These are phyloP conservation scores for Macrophomina phaseolina DNA, from an alignment of 2,329 filamentous ascomycete species.

Conservation along the genomic window DNA sequence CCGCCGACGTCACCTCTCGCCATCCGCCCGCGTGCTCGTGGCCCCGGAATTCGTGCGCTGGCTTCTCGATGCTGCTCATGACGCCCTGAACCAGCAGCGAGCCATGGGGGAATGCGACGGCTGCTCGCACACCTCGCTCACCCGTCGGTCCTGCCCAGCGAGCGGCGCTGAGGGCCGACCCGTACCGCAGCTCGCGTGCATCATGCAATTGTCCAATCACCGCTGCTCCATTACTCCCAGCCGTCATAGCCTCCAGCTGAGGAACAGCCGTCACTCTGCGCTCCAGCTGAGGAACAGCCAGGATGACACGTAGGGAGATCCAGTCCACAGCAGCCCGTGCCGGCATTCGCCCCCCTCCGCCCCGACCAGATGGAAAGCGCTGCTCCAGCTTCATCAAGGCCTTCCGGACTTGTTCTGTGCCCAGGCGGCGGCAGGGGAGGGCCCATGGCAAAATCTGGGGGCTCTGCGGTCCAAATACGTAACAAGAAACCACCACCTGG, in stretches of 20 bases:
- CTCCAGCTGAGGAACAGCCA: not conserved
- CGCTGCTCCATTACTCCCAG: not conserved
- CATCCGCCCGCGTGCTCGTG: not conserved
- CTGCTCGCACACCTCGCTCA: not conserved
- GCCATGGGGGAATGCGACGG: not conserved
- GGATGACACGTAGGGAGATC: conserved; percentile 1
- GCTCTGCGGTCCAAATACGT: conserved; percentile 24
- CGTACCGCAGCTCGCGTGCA: conserved; percentile 14
- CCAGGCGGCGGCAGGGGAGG: not conserved
- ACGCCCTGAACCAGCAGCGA: no score
- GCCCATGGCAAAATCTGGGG: conserved; percentile 5
- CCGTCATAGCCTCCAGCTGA: not conserved
- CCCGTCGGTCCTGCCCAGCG: not conserved
- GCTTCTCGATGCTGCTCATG: not conserved
- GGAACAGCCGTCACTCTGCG: not conserved
- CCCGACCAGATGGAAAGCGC: not conserved
- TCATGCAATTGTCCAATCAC: conserved; percentile 7
- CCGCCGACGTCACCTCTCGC: conserved; percentile 6
- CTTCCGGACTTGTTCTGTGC: conserved; percentile 5
- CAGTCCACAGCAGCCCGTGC: not conserved
- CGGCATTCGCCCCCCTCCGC: not conserved
- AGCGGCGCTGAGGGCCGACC: conserved; percentile 5
- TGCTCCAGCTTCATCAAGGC: not conserved
- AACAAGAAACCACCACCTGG: conserved; percentile 26
- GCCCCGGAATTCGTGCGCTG: not conserved